Percentiles rank a stretch among this genome's conserved stretches.
Evolutionary conservation across 2,329 filamentous ascomycete species (phyloP).

Genomic region (Pezicula radicicola): DNA sequence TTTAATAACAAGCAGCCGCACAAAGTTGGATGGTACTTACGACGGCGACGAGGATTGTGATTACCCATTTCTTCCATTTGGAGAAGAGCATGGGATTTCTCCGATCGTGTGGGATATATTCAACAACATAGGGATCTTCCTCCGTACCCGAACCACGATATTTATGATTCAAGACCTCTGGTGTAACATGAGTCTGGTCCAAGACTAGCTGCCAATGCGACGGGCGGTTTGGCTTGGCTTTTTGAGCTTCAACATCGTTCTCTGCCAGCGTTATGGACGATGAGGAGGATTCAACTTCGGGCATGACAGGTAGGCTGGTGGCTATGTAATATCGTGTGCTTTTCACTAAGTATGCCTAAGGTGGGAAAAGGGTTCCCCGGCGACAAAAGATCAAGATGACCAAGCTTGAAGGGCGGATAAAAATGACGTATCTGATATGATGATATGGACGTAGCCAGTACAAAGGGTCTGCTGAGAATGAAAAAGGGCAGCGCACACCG

Average conservation of each 20-base stretch:
- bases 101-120: conserved; percentile 50
- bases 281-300: conserved; percentile 5
- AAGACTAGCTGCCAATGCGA: conserved; percentile 37
- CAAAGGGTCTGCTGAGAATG: too few relatives aligned
- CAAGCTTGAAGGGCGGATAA: too few relatives aligned
- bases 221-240: conserved; percentile 10
- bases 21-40: neutral
- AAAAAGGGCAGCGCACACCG: too few relatives aligned
- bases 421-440: too few relatives aligned
- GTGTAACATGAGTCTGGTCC: conserved; percentile 42
- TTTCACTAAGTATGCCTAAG: too few relatives aligned
- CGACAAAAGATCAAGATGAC: too few relatives aligned
- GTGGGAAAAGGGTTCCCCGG: too few relatives aligned
- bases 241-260: conserved; percentile 17
- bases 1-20: too few relatives aligned
- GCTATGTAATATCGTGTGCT: too few relatives aligned
- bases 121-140: conserved; percentile 50
- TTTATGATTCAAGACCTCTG: conserved; percentile 38
- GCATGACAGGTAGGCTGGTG: conserved; percentile 1
- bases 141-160: conserved; percentile 47
- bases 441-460: too few relatives aligned
- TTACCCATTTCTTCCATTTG: conserved; percentile 44
- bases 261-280: conserved; percentile 9
- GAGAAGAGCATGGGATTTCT: conserved; percentile 51
- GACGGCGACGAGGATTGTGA: conserved; percentile 44